A percentile compares a stretch with the other conserved stretches of the same genome.
Evolutionary conservation across 2,329 filamentous ascomycete species (phyloP).

Genomic region (Aspergillus fructus): DNA sequence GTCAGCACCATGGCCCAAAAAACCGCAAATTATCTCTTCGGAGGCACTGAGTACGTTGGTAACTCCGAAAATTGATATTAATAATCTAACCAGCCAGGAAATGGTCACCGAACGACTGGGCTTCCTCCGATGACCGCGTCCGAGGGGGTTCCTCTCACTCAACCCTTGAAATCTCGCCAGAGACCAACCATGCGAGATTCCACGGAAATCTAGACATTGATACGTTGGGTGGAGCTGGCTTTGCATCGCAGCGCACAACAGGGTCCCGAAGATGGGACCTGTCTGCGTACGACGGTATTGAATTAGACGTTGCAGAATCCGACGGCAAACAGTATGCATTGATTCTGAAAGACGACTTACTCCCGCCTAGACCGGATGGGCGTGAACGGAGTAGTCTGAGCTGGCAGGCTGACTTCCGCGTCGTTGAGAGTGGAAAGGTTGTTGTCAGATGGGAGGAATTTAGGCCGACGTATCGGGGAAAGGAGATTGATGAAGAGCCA

Average conservation of each 20-base stretch:
- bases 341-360: slow-evolving; percentile 69
- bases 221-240: slow-evolving; percentile 76
- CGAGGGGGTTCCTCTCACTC: slow-evolving; percentile 68
- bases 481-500: slow-evolving; percentile 59
- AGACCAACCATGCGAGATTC: slow-evolving; percentile 52
- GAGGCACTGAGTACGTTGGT: slow-evolving; percentile 14
- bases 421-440: slow-evolving; percentile 38
- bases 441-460: slow-evolving; percentile 65
- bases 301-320: slow-evolving; percentile 48
- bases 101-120: slow-evolving; percentile 55
- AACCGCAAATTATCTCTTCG: slow-evolving; percentile 13
- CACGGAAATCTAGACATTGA: slow-evolving; percentile 69
- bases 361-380: slow-evolving; percentile 57
- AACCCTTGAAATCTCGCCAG: slow-evolving; percentile 41
- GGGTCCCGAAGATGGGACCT: slow-evolving; percentile 64
- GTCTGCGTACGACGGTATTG: slow-evolving; percentile 60
- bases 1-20: background rate
- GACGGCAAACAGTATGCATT: slow-evolving; percentile 72
- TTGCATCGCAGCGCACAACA: slow-evolving; percentile 72
- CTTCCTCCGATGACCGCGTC: slow-evolving; percentile 71
- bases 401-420: slow-evolving; percentile 70
- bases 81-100: slow-evolving; percentile 1
- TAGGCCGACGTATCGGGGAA: slow-evolving; percentile 71
- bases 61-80: rapidly evolving
- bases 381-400: slow-evolving; percentile 70